Percentiles rank a stretch among this genome's conserved stretches.
These are phyloP conservation scores for Coniochaeta prunicola DNA, from an alignment of 2,329 filamentous ascomycete species.

Conservation along the genomic window DNA sequence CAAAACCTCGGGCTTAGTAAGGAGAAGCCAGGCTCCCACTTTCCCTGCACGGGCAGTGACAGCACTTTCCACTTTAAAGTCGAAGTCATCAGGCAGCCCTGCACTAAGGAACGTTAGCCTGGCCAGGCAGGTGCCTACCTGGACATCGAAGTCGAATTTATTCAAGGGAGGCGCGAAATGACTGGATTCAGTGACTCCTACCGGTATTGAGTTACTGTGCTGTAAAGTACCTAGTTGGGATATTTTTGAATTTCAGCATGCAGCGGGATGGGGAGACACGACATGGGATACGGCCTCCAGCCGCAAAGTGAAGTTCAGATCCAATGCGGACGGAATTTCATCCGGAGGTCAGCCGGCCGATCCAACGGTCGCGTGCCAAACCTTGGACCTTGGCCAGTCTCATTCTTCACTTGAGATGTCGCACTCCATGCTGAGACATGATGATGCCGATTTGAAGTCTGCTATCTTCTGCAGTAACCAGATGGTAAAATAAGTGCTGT, in stretches of 20 bases:
- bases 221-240: no score
- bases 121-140: no score
- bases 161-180: no score
- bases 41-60: not conserved
- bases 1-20: not conserved
- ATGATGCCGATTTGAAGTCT: no score
- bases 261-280: not conserved
- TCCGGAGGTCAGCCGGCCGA: constrained; percentile 1
- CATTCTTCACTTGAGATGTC: not conserved
- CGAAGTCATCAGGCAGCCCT: not conserved
- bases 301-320: not conserved
- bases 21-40: not conserved
- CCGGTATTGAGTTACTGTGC: no score
- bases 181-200: no score
- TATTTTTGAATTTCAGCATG: not conserved
- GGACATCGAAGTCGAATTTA: no score
- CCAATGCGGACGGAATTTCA: not conserved
- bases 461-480: no score
- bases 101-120: no score
- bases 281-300: not conserved
- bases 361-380: not conserved
- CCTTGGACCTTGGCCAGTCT: not conserved
- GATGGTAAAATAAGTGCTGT: no score
- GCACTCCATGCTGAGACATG: not conserved
- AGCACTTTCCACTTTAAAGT: no score